Conservation (phyloP, 192 early-diverging fungal genomes). For the Coemansia furcata region DNA sequence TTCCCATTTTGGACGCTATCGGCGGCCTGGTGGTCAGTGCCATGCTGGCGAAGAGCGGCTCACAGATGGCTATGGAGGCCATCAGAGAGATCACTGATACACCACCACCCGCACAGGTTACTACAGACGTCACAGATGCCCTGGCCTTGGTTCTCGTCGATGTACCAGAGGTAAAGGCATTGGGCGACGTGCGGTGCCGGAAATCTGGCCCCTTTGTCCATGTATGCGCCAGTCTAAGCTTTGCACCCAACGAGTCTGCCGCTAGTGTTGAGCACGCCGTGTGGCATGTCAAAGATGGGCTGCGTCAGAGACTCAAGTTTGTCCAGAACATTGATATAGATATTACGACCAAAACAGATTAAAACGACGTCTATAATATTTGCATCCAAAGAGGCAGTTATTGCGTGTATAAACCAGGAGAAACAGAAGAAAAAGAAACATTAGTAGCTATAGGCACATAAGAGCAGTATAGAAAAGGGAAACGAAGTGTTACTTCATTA, state of each 20-base stretch:
- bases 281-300: slow-evolving; percentile 8
- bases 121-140: slow-evolving; percentile 20
- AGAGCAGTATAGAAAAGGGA: slow-evolving; percentile 3
- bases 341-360: not conserved
- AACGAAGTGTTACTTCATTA: slow-evolving; percentile 41
- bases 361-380: not conserved
- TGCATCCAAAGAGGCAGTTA: not conserved
- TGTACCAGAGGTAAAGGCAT: slow-evolving; percentile 5
- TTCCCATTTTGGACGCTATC: slow-evolving; percentile 70
- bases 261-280: slow-evolving; percentile 11
- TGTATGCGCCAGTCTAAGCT: slow-evolving; percentile 18
- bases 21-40: slow-evolving; percentile 73
- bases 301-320: slow-evolving; percentile 22
- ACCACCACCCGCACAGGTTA: slow-evolving; percentile 27
- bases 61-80: slow-evolving; percentile 53
- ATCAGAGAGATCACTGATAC: slow-evolving; percentile 57
- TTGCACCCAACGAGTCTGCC: slow-evolving; percentile 24
- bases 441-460: slow-evolving; percentile 6
- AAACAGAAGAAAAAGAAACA: not conserved
- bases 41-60: slow-evolving; percentile 66
- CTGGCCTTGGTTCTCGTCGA: slow-evolving; percentile 10
- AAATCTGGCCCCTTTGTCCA: slow-evolving; percentile 48
- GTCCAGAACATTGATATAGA: slow-evolving; percentile 41
- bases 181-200: slow-evolving; percentile 32
- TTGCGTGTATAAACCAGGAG: not conserved